These are phyloP conservation scores for Paecilomyces sp. DNA, from an alignment of 2,329 filamentous ascomycete genomes.

Conservation along the genomic window DNA sequence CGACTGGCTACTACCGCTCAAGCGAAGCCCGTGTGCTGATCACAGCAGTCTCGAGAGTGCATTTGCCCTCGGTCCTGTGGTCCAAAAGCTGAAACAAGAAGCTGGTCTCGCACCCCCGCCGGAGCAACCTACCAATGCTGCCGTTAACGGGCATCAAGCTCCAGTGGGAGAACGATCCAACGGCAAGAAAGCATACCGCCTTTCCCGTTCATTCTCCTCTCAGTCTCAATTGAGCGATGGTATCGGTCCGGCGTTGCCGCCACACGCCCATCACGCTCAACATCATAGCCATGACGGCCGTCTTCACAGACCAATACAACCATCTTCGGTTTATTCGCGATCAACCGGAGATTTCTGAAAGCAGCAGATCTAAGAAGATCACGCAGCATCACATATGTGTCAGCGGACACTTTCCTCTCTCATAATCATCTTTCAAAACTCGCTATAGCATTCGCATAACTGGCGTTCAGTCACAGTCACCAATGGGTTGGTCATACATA, in stretches of 20 bases:
- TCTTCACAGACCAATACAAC: not conserved
- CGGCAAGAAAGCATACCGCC: not conserved
- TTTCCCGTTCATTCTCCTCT: not conserved
- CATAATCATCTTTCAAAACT: not conserved
- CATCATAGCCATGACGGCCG: not conserved
- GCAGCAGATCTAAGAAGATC: not conserved
- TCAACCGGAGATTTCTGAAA: not conserved
- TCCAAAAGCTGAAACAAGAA: constrained; percentile 49
- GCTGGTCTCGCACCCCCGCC: constrained; percentile 23
- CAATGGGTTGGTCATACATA: not conserved
- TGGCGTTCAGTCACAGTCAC: not conserved
- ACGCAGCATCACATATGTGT: not conserved
- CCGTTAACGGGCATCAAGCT: not conserved
- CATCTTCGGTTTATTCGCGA: not conserved
- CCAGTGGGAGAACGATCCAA: not conserved
- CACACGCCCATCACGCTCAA: not conserved
- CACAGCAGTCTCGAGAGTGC: constrained; percentile 61
- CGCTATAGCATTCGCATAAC: not conserved
- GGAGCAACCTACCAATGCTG: not conserved
- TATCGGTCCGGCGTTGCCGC: not conserved
- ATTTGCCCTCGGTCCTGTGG: constrained; percentile 58
- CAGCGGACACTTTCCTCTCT: not conserved
- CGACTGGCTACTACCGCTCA: constrained; percentile 78
- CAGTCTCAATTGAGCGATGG: not conserved
- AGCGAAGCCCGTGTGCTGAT: constrained; percentile 63